A percentile compares a stretch with the other conserved stretches of the same genome.
phyloP scores from a whole-genome alignment of 192 early-diverging fungal species.

The Diversispora epigaea region DNA sequence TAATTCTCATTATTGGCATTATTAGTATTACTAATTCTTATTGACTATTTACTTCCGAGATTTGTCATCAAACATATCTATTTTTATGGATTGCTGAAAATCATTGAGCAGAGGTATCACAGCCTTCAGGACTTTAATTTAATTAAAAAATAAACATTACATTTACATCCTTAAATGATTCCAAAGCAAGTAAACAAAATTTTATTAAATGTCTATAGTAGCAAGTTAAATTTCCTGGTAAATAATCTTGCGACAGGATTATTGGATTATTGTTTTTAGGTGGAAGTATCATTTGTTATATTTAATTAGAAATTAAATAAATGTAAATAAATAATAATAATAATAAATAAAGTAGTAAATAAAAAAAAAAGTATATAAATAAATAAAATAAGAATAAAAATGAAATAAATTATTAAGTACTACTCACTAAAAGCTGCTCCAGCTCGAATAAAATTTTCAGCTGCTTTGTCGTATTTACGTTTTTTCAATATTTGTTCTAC shows the following conservation, averaged over 20 bases:
- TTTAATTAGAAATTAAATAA: neutral
- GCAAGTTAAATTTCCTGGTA: neutral
- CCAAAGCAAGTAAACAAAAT: neutral
- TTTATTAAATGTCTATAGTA: neutral
- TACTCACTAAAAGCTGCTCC: neutral
- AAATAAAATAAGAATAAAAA: too few relatives aligned
- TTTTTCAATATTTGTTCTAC: neutral
- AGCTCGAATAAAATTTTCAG: neutral
- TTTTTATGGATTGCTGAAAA: neutral
- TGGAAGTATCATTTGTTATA: neutral
- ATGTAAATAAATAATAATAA: too few relatives aligned
- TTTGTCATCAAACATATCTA: neutral
- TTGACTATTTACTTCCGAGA: neutral
- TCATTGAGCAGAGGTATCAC: neutral
- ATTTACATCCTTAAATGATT: neutral
- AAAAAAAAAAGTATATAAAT: too few relatives aligned
- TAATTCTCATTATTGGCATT: neutral
- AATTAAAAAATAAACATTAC: neutral
- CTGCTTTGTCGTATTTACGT: neutral
- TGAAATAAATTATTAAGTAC: too few relatives aligned
- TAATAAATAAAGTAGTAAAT: too few relatives aligned
- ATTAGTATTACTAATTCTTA: too few relatives aligned
- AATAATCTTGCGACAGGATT: neutral
- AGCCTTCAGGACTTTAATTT: neutral
- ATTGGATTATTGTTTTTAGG: neutral